These are phyloP conservation scores for Brasenia schreberi DNA, from an alignment of 164 flowering plant species.

Conservation along the genomic window DNA sequence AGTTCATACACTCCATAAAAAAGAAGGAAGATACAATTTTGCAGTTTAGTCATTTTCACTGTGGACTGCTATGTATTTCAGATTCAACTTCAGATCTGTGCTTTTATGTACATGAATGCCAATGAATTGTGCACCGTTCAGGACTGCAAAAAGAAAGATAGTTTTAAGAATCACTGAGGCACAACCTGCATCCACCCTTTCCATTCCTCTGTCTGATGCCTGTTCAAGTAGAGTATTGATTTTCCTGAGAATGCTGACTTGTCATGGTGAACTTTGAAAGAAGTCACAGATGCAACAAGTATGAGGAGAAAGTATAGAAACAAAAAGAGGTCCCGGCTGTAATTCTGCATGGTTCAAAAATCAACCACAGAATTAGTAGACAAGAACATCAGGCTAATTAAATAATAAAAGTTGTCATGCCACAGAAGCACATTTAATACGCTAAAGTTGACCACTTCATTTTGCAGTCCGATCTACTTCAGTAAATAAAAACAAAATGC, in stretches of 20 bases:
- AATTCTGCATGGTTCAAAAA: constrained; percentile 33
- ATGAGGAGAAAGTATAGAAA: constrained; percentile 77
- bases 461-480: too few relatives aligned
- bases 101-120: too few relatives aligned
- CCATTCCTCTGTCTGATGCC: constrained; percentile 99
- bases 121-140: too few relatives aligned
- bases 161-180: neutral
- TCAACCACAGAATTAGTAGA: neutral
- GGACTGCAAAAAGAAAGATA: neutral
- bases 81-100: too few relatives aligned
- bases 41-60: too few relatives aligned
- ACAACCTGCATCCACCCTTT: constrained; percentile 99
- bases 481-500: too few relatives aligned
- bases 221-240: constrained; percentile 69
- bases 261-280: constrained; percentile 83
- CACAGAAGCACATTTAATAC: too few relatives aligned
- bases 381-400: neutral
- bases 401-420: too few relatives aligned
- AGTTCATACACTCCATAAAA: too few relatives aligned
- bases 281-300: constrained; percentile 79
- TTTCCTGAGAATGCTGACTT: constrained; percentile 85
- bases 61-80: too few relatives aligned
- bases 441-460: too few relatives aligned
- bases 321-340: constrained; percentile 91
- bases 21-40: too few relatives aligned